Evolutionary conservation across 2,329 filamentous ascomycete genomes (phyloP).

Genomic region (Escovopsis sp.): DNA sequence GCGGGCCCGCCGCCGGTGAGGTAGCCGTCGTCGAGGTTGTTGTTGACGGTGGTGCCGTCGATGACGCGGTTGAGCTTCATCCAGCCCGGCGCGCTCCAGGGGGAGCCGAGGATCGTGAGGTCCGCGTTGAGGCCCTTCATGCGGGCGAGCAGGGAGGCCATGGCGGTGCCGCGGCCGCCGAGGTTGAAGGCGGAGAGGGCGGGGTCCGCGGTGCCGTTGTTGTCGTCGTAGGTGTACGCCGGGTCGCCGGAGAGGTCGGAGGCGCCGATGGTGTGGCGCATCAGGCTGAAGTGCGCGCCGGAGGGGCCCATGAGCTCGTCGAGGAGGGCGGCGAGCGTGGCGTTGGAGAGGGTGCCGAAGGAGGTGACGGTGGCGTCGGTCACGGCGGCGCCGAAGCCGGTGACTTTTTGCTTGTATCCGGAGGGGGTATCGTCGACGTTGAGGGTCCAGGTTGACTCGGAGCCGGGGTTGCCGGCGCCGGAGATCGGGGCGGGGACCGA

Average conservation of each 20-base stretch:
- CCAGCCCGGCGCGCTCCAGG: conserved; percentile 26
- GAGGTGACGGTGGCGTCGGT: conserved; percentile 26
- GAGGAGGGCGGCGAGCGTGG: conserved; percentile 18
- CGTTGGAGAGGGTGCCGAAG: conserved; percentile 18
- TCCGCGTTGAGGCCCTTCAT: conserved; percentile 19
- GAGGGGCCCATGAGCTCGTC: conserved; percentile 19
- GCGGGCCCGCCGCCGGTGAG: conserved; percentile 17
- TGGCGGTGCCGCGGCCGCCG: conserved; percentile 21
- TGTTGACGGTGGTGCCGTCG: conserved; percentile 20
- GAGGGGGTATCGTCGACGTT: conserved; percentile 21
- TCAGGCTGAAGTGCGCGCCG: conserved; percentile 21
- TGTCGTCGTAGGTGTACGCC: conserved; percentile 25
- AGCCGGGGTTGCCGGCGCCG: conserved; percentile 17
- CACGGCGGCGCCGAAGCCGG: conserved; percentile 25
- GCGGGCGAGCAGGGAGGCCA: conserved; percentile 21
- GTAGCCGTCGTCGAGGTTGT: conserved; percentile 5
- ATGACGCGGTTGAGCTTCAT: conserved; percentile 24
- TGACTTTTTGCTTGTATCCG: conserved; percentile 24
- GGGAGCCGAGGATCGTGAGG: conserved; percentile 21
- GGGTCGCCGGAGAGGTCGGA: conserved; percentile 24
- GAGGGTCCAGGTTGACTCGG: conserved; percentile 22
- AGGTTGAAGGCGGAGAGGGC: conserved; percentile 17
- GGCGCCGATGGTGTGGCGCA: conserved; percentile 24
- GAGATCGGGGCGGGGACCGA: conserved; percentile 18
- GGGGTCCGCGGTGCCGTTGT: conserved; percentile 15